Conservation (phyloP, 2,329 filamentous ascomycete species). For the Beauveria pseudobassiana region DNA sequence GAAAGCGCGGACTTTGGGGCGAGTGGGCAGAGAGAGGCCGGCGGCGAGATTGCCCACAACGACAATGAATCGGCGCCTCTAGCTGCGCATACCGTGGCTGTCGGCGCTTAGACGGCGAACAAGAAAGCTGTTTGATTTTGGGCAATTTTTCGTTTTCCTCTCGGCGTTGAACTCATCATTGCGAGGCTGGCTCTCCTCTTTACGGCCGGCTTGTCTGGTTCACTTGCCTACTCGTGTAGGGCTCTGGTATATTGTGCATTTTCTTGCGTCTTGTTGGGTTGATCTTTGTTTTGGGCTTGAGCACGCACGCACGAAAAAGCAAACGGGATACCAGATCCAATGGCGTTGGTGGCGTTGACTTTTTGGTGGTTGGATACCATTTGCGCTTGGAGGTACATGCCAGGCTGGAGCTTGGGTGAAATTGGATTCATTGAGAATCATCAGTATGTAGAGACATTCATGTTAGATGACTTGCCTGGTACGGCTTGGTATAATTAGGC, state of each 20-base stretch:
- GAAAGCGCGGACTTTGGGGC: conserved; percentile 97
- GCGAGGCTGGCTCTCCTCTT: background rate
- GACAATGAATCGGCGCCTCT: conserved; percentile 28
- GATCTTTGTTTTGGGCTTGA: background rate
- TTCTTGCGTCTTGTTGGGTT: background rate
- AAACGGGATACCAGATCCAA: conserved; percentile 1
- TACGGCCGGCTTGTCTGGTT: background rate
- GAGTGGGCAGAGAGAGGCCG: conserved; percentile 80
- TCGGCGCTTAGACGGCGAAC: conserved; percentile 16
- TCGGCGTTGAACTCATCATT: conserved; percentile 9
- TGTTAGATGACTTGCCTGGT: conserved; percentile 10
- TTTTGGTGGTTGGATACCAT: conserved; percentile 9
- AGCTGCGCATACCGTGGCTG: conserved; percentile 18
- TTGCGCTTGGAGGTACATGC: background rate
- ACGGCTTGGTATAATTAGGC: conserved; percentile 9
- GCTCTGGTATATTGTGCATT: background rate
- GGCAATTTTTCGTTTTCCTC: background rate
- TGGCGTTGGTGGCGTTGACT: conserved; percentile 9
- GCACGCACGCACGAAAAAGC: background rate
- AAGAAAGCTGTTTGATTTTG: background rate
- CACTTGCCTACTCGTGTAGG: background rate
- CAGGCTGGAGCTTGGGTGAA: background rate
- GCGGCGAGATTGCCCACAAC: conserved; percentile 51
- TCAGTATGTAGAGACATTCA: conserved; percentile 6
- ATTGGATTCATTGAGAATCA: background rate